These are phyloP conservation scores for Typha latifolia DNA, from an alignment of 176 grass and related monocot genomes.

Conservation along the genomic window DNA sequence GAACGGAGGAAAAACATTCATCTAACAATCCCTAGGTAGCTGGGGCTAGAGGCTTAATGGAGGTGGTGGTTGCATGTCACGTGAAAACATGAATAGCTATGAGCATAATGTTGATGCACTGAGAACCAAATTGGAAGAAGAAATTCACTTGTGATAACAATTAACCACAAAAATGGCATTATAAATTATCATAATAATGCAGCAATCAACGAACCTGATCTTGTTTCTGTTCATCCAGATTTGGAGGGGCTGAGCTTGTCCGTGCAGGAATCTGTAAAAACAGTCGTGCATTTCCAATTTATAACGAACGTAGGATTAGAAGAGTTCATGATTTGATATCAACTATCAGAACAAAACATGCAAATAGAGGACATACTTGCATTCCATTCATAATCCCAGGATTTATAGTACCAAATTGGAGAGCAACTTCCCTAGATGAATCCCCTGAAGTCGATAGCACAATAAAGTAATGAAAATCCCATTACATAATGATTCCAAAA, in stretches of 20 bases:
- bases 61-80: too few relatives aligned
- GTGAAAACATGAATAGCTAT: too few relatives aligned
- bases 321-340: constrained; percentile 13
- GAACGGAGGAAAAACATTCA: too few relatives aligned
- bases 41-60: too few relatives aligned
- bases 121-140: too few relatives aligned
- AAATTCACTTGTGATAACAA: not conserved
- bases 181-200: not conserved
- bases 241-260: constrained; percentile 94
- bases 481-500: not conserved
- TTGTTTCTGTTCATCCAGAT: constrained; percentile 87
- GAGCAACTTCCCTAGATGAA: constrained; percentile 35
- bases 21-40: too few relatives aligned
- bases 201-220: constrained; percentile 48
- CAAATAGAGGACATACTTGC: constrained; percentile 41
- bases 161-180: not conserved
- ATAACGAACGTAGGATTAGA: too few relatives aligned
- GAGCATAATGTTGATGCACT: too few relatives aligned
- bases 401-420: constrained; percentile 92
- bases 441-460: constrained; percentile 36
- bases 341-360: constrained; percentile 7
- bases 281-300: not conserved
- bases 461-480: not conserved
- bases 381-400: constrained; percentile 46
- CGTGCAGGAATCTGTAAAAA: constrained; percentile 79